Base-by-base conservation (phyloP, 129 eudicot species). In the Flaveria sonorensis region DNA sequence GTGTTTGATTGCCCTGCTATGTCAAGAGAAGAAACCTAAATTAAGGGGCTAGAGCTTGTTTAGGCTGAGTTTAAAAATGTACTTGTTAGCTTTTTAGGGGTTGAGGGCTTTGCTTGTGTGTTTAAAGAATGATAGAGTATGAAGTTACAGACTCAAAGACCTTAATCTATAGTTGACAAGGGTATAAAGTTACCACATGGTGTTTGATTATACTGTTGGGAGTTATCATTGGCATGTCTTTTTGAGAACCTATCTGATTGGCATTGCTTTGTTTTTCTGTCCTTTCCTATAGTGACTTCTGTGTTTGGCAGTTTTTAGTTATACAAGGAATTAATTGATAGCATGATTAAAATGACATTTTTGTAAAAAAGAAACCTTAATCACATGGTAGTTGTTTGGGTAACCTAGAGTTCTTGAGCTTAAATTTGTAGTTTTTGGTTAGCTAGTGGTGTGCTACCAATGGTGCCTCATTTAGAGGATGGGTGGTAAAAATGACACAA, bases 21-120 rank as follows among this genome's bases (percentile, higher is more conserved):
- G 9, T 47, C 13, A 13, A 24, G 7, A 24, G 12, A 23, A 6
- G 10, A 47, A 47, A 46, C 59, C 10, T 46, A 26, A 16, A 12
- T 51, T 14, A 52, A 53, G 24, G 19, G 65, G 48, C 9, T 52
- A 53, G 66, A 72, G 51, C 64, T 72, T 36, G 66, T 52, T 72
- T 14, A 8, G 48, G 65, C 28, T 24, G 2, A 53, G 16, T 10
- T 21, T 11, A 18, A 68, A 45, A 43, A 10, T 23, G 42, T 70
- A 70, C 1, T 45, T 68, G 40, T 45, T 68, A 28, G 55, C 10
- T 68, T 43, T 16, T 51, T 51, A 7, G 21, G 57, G 20, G 57
- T 4, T 15, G 57, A 51, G 19, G 57, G 16, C 12, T 6, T 60
- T 23, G 66, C n/a, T 32, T 23, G n/a, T 23, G 66, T 2, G 39